Evolutionary conservation across 306 rosid genomes (phyloP).

Genomic region (Trifolium fragiferum): DNA sequence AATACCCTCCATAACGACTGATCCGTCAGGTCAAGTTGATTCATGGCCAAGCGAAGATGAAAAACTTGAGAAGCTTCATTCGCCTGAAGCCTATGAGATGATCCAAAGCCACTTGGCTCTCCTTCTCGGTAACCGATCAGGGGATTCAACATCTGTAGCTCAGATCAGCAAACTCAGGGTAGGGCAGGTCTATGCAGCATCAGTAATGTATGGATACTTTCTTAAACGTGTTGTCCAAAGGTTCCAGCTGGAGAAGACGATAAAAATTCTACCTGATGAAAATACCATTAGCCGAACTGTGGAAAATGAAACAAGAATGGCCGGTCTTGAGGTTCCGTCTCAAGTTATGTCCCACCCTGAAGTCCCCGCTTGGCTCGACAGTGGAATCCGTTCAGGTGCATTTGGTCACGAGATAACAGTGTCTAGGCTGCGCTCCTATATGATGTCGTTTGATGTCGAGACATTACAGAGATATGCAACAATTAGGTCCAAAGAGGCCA

Average conservation of each 20-base stretch:
- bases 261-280: slow-evolving; percentile 69
- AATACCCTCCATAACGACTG: slow-evolving; percentile 60
- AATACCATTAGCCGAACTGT: slow-evolving; percentile 43
- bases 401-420: slow-evolving; percentile 51
- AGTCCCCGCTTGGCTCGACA: slow-evolving; percentile 60
- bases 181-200: slow-evolving; percentile 96
- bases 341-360: slow-evolving; percentile 64
- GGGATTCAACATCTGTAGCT: slow-evolving; percentile 72
- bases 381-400: slow-evolving; percentile 53
- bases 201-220: slow-evolving; percentile 91
- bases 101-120: slow-evolving; percentile 81
- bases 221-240: slow-evolving; percentile 91
- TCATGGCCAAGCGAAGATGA: slow-evolving; percentile 74
- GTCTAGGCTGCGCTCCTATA: slow-evolving; percentile 70
- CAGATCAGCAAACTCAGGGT: slow-evolving; percentile 82
- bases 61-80: slow-evolving; percentile 76
- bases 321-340: slow-evolving; percentile 41
- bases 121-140: slow-evolving; percentile 68
- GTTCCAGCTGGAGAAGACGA: slow-evolving; percentile 94
- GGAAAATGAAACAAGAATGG: slow-evolving; percentile 45
- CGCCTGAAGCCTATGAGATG: slow-evolving; percentile 87
- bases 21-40: slow-evolving; percentile 69
- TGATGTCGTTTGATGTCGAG: slow-evolving; percentile 90
- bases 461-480: slow-evolving; percentile 90
- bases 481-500: slow-evolving; percentile 84